phyloP scores from a whole-genome alignment of 2,329 filamentous ascomycete genomes.

The Trichoderma semiorbis region DNA sequence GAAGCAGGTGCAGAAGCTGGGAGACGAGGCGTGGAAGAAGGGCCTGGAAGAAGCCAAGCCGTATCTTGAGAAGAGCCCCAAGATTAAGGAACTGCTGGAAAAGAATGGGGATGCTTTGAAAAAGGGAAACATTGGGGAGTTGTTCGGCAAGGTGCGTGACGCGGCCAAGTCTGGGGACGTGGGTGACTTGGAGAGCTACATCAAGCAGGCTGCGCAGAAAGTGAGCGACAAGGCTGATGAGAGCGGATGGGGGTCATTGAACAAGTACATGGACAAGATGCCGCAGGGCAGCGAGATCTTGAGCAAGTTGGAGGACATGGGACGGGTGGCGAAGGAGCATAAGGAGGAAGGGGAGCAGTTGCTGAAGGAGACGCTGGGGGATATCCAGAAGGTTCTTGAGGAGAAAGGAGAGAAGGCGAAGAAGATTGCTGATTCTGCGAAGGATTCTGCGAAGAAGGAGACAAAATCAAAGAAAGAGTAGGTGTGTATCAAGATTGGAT shows the following conservation, averaged over 20 bases:
- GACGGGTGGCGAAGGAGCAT: slow-evolving; percentile 63
- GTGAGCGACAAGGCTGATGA: slow-evolving; percentile 46
- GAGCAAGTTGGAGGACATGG: slow-evolving; percentile 61
- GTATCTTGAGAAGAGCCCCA: slow-evolving; percentile 71
- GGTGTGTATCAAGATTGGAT: not conserved
- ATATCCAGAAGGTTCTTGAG: slow-evolving; percentile 62
- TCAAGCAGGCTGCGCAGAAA: slow-evolving; percentile 31
- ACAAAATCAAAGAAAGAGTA: slow-evolving; percentile 19
- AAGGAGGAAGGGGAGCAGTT: slow-evolving; percentile 67
- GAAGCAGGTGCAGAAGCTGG: slow-evolving; percentile 62
- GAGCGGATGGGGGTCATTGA: slow-evolving; percentile 45
- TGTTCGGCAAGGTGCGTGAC: slow-evolving; percentile 60
- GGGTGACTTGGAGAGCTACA: slow-evolving; percentile 39
- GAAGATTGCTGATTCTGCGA: slow-evolving; percentile 54
- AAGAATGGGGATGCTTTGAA: slow-evolving; percentile 67
- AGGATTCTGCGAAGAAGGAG: slow-evolving; percentile 51
- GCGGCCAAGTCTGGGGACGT: slow-evolving; percentile 60
- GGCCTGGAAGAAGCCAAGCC: slow-evolving; percentile 68
- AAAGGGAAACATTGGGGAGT: slow-evolving; percentile 60
- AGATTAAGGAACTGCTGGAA: slow-evolving; percentile 69
- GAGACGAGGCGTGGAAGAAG: slow-evolving; percentile 70
- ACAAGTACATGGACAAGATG: slow-evolving; percentile 63
- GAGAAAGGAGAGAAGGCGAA: slow-evolving; percentile 55
- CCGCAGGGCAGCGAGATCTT: slow-evolving; percentile 63
- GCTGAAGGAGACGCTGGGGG: slow-evolving; percentile 64